Percentiles rank a stretch among this genome's conserved stretches.
Evolutionary conservation across 225 moss, liverwort and hornwort species (phyloP).

Genomic region (Pseudoscleropodium purum): DNA sequence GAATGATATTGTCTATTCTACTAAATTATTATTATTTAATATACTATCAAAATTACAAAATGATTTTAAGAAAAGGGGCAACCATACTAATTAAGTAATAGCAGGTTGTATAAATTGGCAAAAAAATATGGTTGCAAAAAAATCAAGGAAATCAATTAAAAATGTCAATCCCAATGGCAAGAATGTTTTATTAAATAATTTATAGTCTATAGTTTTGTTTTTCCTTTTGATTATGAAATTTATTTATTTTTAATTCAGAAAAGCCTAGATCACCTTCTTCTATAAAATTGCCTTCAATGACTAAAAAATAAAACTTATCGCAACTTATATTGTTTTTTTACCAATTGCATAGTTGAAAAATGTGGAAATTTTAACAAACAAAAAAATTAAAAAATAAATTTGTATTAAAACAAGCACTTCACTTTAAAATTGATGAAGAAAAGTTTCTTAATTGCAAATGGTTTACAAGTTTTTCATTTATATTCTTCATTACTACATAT

Average conservation of each 20-base stretch:
- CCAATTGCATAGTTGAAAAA: not conserved
- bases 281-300: no score
- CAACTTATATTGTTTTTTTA: not conserved
- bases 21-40: not conserved
- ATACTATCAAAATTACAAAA: not conserved
- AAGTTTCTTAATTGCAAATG: not conserved
- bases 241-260: not conserved
- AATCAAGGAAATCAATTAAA: not conserved
- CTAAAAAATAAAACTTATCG: not conserved
- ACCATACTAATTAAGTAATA: not conserved
- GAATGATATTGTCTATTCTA: not conserved
- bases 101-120: not conserved
- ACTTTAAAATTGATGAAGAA: not conserved
- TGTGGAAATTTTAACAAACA: not conserved
- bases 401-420: fast-evolving
- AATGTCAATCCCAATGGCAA: not conserved
- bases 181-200: not conserved
- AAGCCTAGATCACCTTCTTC: no score
- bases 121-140: not conserved
- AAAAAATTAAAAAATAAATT: not conserved
- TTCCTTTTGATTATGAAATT: not conserved
- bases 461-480: not conserved
- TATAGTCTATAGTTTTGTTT: not conserved
- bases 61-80: fast-evolving
- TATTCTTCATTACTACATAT: not conserved